Evolutionary conservation across 805 yeast genomes (phyloP).

Genomic region (Komagataella ulmi): DNA sequence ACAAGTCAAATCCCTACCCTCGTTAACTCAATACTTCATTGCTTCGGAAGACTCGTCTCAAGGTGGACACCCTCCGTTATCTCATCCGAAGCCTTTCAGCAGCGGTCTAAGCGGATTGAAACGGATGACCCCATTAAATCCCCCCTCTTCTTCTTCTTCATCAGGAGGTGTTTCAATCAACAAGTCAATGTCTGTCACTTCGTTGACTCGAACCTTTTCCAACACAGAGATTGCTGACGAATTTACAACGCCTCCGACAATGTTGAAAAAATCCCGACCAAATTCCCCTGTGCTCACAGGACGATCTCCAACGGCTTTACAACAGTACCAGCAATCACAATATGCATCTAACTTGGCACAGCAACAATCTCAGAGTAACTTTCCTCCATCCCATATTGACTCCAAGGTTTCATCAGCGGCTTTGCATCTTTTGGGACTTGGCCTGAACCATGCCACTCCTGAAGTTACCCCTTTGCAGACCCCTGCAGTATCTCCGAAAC

Average conservation of each 20-base stretch:
- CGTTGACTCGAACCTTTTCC: conserved; percentile 3
- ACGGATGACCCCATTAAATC: conserved; percentile 26
- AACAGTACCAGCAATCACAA: conserved; percentile 3
- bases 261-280: conserved; percentile 34
- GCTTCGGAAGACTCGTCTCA: conserved; percentile 1
- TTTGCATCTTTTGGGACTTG: conserved; percentile 14
- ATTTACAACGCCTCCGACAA: conserved; percentile 17
- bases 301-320: conserved; percentile 13
- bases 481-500: conserved; percentile 22
- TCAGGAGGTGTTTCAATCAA: not conserved
- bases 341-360: conserved; percentile 5
- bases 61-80: conserved; percentile 21
- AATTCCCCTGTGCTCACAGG: conserved; percentile 24
- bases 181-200: not conserved
- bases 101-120: conserved; percentile 27
- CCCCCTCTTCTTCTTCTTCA: not conserved
- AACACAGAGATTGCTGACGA: conserved; percentile 3
- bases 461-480: conserved; percentile 20
- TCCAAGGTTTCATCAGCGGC: conserved; percentile 14
- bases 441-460: conserved; percentile 10
- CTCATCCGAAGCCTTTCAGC: conserved; percentile 18
- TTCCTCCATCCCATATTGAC: not conserved
- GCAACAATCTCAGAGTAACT: not conserved
- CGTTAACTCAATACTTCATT: conserved; percentile 32
- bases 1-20: conserved; percentile 38